Base-by-base conservation (phyloP, 331 rosid species). In the Rosa hybrid region DNA sequence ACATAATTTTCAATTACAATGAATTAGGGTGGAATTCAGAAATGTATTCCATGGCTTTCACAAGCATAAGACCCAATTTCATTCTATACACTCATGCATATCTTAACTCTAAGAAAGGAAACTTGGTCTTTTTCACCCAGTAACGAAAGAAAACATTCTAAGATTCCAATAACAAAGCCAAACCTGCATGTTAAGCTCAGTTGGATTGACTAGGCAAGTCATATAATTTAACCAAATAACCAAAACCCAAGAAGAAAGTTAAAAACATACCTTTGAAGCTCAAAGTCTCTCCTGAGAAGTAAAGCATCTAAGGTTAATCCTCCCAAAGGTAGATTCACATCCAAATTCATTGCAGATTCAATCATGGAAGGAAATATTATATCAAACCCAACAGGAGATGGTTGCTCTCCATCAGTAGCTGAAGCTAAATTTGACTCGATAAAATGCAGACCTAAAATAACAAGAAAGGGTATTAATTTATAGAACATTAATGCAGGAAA, bases 321-420 rank as follows among this genome's bases (percentile, higher is more conserved):
- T 60, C 83, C 87, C 68, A 86, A 50, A 57, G 90, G 85, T 60
- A 92, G 71, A 71, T 81, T 92, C 78, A 94, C 74, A 71, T 89
- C 87, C 85, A 90, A 79, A 48, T 56, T 81, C 81, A 68, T 79
- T 57, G 95, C 93, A 83, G 62, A 14, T 68, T 89, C 92, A 77
- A 94, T 77, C 88, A 92, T 57, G 14, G 89, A 72, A 64, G 97
- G 91, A 80, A 94, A 92, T 23, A 89, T 83, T 56, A 92, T 84
- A 76, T 88, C 86, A 78, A 94, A 94, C 73, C 98, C 98, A 63
- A 91, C 80, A 11, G 97, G 98, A 79, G 86, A 86, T 67, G 67
- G 86, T 72, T 87, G 96, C 78, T 88, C 90, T 68, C 86, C 88
- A 60, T 94, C 91, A 44, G 81, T 30, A 74, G 91, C 88, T 63